phyloP scores from a whole-genome alignment of 768 basidiomycete genomes.

The Boletales sp. region DNA sequence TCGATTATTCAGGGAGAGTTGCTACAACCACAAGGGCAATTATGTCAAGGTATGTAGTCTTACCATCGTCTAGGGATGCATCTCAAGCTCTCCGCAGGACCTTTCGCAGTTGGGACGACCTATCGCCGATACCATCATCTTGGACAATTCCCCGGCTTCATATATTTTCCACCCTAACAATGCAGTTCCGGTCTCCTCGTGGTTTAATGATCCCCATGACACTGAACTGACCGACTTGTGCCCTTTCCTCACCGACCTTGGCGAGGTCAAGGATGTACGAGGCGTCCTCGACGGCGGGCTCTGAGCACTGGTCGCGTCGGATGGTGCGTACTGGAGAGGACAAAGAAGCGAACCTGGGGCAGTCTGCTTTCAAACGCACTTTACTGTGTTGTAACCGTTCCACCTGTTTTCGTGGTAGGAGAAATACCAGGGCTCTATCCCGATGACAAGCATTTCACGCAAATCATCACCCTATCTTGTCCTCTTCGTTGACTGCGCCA shows the following conservation, averaged over 20 bases:
- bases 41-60: conserved; percentile 83
- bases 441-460: conserved; percentile 11
- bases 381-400: conserved; percentile 26
- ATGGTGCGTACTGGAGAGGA: conserved; percentile 21
- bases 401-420: conserved; percentile 26
- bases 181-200: conserved; percentile 97
- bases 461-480: neutral
- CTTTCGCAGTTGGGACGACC: conserved; percentile 95
- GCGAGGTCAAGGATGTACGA: conserved; percentile 82
- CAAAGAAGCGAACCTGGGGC: conserved; percentile 10
- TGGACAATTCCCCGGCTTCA: conserved; percentile 98
- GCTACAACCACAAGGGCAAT: conserved; percentile 98
- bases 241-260: conserved; percentile 89
- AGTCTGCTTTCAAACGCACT: conserved; percentile 20
- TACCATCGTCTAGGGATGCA: neutral
- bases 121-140: conserved; percentile 91
- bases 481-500: conserved; percentile 5
- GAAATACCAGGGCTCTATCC: conserved; percentile 26
- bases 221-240: conserved; percentile 95
- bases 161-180: conserved; percentile 99
- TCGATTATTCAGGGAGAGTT: conserved; percentile 94
- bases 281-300: conserved; percentile 87
- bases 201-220: conserved; percentile 99
- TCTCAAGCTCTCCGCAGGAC: conserved; percentile 55
- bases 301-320: conserved; percentile 33